phyloP scores from a whole-genome alignment of 768 basidiomycete genomes.

The Mycena capillaripes region DNA sequence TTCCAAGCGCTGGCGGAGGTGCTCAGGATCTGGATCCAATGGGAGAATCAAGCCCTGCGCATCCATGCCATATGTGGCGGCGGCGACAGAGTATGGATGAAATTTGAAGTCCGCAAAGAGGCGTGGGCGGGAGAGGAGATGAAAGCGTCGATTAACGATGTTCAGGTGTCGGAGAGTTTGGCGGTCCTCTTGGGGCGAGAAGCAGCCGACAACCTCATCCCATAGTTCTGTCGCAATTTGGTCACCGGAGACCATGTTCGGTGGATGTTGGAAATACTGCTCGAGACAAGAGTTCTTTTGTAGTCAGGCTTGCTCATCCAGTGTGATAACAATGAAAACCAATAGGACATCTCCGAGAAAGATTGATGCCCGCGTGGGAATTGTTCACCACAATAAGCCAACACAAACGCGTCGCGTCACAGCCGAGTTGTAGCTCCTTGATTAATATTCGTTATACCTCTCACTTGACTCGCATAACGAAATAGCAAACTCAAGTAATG shows the following conservation, averaged over 20 bases:
- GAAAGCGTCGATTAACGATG: not conserved
- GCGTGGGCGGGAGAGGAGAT: not conserved
- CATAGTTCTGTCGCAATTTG: conserved; percentile 2
- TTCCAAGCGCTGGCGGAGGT: not conserved
- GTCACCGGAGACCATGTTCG: not conserved
- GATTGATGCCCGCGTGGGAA: no score
- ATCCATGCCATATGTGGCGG: not conserved
- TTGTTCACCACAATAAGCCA: no score
- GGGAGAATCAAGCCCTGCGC: not conserved
- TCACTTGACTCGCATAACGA: no score
- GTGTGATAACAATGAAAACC: no score
- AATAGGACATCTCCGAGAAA: no score
- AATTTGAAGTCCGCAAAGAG: conserved; percentile 3
- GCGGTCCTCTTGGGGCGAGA: not conserved
- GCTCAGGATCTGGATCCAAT: not conserved
- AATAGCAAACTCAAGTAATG: conserved; percentile 6
- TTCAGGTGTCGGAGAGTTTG: conserved; percentile 6
- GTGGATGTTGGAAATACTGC: not conserved
- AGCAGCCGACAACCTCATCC: not conserved
- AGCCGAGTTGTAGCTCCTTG: no score
- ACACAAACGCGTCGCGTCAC: no score
- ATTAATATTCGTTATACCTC: no score
- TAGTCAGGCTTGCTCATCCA: no score
- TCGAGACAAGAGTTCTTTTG: no score
- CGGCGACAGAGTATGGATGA: not conserved